Conservation (phyloP, 257 asterid genomes). For the Cruciata laevipes region DNA sequence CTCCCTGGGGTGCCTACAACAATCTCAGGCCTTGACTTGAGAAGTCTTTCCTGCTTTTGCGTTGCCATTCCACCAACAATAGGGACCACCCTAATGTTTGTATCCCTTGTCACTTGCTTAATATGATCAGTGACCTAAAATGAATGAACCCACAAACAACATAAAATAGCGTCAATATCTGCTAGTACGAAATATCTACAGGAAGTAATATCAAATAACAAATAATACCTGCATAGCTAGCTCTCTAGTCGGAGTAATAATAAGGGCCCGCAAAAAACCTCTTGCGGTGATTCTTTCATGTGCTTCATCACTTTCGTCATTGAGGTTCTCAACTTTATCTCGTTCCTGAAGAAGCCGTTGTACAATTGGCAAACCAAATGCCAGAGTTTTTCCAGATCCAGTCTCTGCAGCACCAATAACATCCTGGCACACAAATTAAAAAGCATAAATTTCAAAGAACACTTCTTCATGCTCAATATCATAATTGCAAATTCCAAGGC, state of each 20-base stretch:
- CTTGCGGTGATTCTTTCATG: constrained; percentile 46
- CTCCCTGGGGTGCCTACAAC: constrained; percentile 99
- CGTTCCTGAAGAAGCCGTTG: constrained; percentile 89
- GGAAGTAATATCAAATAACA: neutral
- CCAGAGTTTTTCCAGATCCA: constrained; percentile 98
- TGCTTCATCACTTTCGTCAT: constrained; percentile 44
- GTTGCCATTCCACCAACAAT: constrained; percentile 95
- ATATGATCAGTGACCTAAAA: constrained; percentile 87
- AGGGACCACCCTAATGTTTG: constrained; percentile 62
- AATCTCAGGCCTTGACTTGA: constrained; percentile 84
- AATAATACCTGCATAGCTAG: constrained; percentile 85
- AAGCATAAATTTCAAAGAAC: constrained; percentile 19
- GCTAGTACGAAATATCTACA: neutral
- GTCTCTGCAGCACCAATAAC: constrained; percentile 99
- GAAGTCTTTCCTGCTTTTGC: constrained; percentile 88
- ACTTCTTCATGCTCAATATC: constrained; percentile 4
- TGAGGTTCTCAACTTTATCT: constrained; percentile 61
- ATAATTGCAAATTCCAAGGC: constrained; percentile 14
- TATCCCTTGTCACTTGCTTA: constrained; percentile 56
- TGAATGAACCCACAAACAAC: neutral
- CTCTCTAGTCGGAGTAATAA: constrained; percentile 94
- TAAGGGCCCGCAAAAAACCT: constrained; percentile 71
- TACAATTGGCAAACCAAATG: constrained; percentile 93
- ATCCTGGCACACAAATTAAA: constrained; percentile 54
- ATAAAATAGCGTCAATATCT: neutral